Conservation (phyloP, 192 early-diverging fungal genomes). For the Martensiomyces pterosporus region DNA sequence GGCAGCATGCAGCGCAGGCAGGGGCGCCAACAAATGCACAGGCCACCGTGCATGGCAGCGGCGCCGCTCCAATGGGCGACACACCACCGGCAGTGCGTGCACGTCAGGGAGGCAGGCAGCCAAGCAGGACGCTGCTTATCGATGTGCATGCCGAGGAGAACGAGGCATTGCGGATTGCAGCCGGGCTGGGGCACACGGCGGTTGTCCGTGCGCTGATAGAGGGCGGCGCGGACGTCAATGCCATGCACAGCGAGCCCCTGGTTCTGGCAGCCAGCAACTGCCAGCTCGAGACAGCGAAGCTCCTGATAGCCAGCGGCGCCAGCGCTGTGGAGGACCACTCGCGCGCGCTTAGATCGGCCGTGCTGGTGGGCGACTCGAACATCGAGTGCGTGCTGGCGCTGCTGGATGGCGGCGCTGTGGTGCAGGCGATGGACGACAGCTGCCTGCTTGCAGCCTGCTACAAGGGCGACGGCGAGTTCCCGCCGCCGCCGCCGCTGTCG, state of each 20-base stretch:
- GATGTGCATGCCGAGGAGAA: conserved; percentile 33
- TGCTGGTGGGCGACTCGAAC: conserved; percentile 38
- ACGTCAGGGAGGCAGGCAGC: background rate
- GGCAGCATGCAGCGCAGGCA: no score
- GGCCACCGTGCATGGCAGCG: no score
- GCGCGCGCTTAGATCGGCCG: conserved; percentile 34
- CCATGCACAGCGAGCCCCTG: conserved; percentile 24
- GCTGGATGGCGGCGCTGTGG: conserved; percentile 26
- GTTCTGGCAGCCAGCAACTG: conserved; percentile 24
- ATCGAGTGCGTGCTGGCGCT: conserved; percentile 12
- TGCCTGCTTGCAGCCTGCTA: conserved; percentile 40
- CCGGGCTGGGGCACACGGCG: conserved; percentile 16
- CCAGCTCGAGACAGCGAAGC: conserved; percentile 5
- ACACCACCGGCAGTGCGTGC: no score
- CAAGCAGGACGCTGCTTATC: conserved; percentile 5
- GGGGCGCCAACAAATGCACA: no score
- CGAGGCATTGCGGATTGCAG: conserved; percentile 32
- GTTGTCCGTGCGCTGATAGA: conserved; percentile 19
- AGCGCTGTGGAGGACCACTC: conserved; percentile 17
- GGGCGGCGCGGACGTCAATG: conserved; percentile 25
- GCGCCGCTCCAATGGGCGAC: no score
- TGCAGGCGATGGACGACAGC: conserved; percentile 28
- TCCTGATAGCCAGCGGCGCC: conserved; percentile 33
- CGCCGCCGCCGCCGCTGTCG: conserved; percentile 9
- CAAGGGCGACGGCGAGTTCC: conserved; percentile 33